phyloP scores from a whole-genome alignment of 345 rosid genomes.

The Salix viminalis region DNA sequence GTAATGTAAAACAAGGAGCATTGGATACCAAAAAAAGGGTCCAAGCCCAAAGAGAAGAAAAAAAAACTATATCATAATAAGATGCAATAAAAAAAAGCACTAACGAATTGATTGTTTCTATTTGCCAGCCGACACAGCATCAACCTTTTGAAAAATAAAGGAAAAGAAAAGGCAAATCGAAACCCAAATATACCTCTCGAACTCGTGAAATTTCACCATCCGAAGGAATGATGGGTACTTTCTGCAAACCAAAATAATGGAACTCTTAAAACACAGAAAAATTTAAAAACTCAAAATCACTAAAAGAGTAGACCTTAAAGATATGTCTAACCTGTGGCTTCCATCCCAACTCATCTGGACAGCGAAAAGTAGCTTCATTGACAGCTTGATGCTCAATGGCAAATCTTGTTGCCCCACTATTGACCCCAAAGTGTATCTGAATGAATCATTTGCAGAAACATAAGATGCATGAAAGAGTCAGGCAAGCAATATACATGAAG shows the following conservation, averaged over 20 bases:
- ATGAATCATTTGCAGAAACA: not conserved
- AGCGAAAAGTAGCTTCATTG: conserved; percentile 94
- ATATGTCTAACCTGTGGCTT: conserved; percentile 76
- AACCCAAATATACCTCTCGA: conserved; percentile 52
- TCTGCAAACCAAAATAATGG: conserved; percentile 46
- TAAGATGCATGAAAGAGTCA: not conserved
- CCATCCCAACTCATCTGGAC: conserved; percentile 99
- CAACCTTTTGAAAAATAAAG: not conserved
- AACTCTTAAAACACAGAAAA: not conserved
- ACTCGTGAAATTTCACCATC: conserved; percentile 74
- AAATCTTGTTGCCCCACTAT: conserved; percentile 86
- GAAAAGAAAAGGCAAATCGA: not conserved
- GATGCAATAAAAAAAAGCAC: not conserved
- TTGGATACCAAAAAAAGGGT: not conserved
- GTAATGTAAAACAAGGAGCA: not conserved
- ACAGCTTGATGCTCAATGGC: conserved; percentile 91
- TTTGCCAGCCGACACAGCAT: not conserved
- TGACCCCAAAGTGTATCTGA: conserved; percentile 60
- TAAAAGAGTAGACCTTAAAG: not conserved
- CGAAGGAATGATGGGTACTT: conserved; percentile 63
- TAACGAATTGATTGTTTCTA: not conserved
- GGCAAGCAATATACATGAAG: not conserved
- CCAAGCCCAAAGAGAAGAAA: not conserved
- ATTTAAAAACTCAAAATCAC: not conserved
- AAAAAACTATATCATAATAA: not conserved